Base-by-base conservation (phyloP, 2,329 filamentous ascomycete genomes). In the Aspergillus thermomutatus region DNA sequence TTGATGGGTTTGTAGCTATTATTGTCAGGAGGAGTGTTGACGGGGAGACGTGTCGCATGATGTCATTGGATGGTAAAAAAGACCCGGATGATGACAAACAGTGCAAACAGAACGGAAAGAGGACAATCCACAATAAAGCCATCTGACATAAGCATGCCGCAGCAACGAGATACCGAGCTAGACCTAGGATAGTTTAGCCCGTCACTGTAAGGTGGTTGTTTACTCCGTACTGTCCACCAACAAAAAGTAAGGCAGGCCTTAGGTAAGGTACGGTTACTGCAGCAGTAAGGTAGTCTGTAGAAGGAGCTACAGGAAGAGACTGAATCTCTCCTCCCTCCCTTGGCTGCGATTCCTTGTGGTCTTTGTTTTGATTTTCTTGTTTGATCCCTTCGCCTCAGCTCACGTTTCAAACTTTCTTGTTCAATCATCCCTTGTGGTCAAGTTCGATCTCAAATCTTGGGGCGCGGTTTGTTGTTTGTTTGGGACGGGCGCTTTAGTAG, bases 31-130 rank as follows among this genome's bases (percentile, higher is more conserved):
- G 54, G 48, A 52, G 46, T 45, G 58, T 43, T 47, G 54, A 31
- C 40, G 52, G 64, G 68, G 49, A 62, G 66, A 69, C 68, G 68
- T 66, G 68, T 57, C 48, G 21, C 21, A 57, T 70, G 68, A 70
- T 69, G 67, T 68, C 65, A 66, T 60, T 23, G 31, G 9, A 28
- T 17, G 19, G 37, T 27, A 27, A 19, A 21, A 17, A 26, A 25
- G 47, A 59, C 25, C 31, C 45, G 57, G 59, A 60, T 45, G 41
- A 1, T 28, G 7, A 51, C 56, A 65, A 62, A 63, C 51, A 23
- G 21, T 51, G 54, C 62, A 64, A 66, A 68, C 58, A 27, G 2
- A 59, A 21, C 23, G 11, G 43, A 46, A 40, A 26, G 14, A 23
- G 11, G 43, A 46, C 21, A 23, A 46, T 40, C 23, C 37, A 14